phyloP scores from a whole-genome alignment of 225 moss, liverwort and hornwort genomes.

The Marchantia polymorpha region DNA sequence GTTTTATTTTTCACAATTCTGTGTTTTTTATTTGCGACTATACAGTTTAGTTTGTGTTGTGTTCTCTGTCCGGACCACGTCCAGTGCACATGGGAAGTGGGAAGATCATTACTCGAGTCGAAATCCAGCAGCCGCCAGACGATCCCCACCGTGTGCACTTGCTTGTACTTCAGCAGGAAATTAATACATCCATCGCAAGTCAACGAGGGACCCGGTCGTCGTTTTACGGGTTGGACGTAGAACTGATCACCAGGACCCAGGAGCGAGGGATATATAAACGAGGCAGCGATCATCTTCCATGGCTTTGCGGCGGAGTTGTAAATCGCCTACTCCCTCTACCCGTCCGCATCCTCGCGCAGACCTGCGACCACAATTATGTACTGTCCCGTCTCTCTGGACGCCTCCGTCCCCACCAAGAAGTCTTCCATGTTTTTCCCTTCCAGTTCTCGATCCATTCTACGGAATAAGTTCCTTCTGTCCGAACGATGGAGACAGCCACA shows the following conservation, averaged over 20 bases:
- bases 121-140: constrained; percentile 1
- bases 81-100: not conserved
- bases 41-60: too few relatives aligned
- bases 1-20: too few relatives aligned
- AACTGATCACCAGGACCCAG: too few relatives aligned
- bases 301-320: not conserved
- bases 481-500: not conserved
- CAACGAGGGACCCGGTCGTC: not conserved
- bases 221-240: not conserved
- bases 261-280: not conserved
- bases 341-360: not conserved
- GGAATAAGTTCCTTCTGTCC: not conserved
- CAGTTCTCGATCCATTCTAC: not conserved
- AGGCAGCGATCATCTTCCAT: not conserved
- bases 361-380: not conserved
- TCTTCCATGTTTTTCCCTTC: not conserved
- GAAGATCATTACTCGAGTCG: not conserved
- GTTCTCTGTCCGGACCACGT: too few relatives aligned
- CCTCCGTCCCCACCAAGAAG: not conserved
- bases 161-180: constrained; percentile 10
- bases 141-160: not conserved
- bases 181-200: not conserved
- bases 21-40: too few relatives aligned
- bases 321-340: not conserved
- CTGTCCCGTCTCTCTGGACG: not conserved